phyloP scores from a whole-genome alignment of 2,329 filamentous ascomycete species.

The Aquanectria penicillioides region DNA sequence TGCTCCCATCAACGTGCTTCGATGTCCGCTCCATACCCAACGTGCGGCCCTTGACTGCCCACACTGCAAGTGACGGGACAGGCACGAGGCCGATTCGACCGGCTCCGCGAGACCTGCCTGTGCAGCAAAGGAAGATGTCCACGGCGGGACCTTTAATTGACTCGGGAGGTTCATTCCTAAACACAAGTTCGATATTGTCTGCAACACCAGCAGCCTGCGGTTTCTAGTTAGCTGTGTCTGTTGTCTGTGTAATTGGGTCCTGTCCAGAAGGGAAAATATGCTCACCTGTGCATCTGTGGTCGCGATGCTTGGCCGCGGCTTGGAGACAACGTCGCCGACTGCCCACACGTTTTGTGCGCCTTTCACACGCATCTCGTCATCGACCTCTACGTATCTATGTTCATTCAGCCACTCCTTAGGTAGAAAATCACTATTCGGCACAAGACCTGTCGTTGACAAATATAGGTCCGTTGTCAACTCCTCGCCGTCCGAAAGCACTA shows the following conservation, averaged over 20 bases:
- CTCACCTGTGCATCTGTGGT: constrained; percentile 66
- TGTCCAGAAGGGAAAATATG: not conserved
- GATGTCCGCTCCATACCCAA: constrained; percentile 56
- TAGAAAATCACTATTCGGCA: constrained; percentile 65
- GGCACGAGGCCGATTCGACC: constrained; percentile 59
- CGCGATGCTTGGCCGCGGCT: constrained; percentile 66
- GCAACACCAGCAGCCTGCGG: constrained; percentile 59
- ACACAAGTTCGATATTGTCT: constrained; percentile 62
- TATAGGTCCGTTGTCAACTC: constrained; percentile 64
- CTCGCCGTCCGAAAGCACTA: constrained; percentile 58
- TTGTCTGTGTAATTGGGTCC: no score
- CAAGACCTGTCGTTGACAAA: constrained; percentile 64
- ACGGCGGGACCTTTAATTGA: constrained; percentile 59
- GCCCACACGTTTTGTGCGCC: constrained; percentile 61
- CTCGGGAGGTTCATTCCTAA: constrained; percentile 56
- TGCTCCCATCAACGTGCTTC: constrained; percentile 59
- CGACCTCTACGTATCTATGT: constrained; percentile 57
- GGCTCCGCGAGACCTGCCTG: constrained; percentile 60
- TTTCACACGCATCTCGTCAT: constrained; percentile 61
- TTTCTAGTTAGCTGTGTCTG: not conserved
- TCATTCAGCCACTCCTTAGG: constrained; percentile 55
- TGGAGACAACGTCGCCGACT: constrained; percentile 62
- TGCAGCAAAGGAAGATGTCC: constrained; percentile 59
- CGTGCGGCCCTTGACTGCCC: constrained; percentile 62
- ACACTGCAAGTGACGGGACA: constrained; percentile 62